A percentile compares a stretch with the other conserved stretches of the same genome.
Evolutionary conservation across 139 green algal species (phyloP).

Genomic region (Bryopsis sp.): DNA sequence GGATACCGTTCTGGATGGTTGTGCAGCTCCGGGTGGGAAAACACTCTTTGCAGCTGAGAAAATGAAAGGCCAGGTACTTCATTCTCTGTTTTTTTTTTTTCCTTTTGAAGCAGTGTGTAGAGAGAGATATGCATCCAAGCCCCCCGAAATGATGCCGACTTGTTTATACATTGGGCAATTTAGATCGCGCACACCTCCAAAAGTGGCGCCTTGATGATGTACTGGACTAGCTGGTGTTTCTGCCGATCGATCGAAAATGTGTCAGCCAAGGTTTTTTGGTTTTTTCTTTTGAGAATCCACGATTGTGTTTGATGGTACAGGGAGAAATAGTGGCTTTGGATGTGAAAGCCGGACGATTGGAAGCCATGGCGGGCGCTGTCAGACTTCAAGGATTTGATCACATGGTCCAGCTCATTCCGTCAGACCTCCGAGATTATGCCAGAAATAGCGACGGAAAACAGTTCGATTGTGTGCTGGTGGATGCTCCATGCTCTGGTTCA

Average conservation of each 20-base stretch:
- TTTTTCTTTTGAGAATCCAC: no score
- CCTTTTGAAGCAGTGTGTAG: no score
- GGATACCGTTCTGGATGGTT: constrained; percentile 75
- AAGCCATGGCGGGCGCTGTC: neutral
- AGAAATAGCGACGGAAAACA: neutral
- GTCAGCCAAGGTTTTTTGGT: no score
- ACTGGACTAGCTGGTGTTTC: no score
- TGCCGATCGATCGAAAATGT: no score
- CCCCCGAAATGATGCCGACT: no score
- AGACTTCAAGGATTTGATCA: neutral
- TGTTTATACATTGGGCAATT: no score
- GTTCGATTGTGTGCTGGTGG: constrained; percentile 78
- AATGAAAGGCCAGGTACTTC: constrained; percentile 48
- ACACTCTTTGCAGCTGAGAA: constrained; percentile 59
- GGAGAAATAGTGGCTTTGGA: neutral
- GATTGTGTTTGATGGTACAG: no score
- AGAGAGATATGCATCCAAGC: no score
- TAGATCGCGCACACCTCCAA: no score
- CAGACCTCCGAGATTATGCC: constrained; percentile 7
- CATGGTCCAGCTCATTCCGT: neutral
- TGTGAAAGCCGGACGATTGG: neutral
- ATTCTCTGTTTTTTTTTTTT: no score
- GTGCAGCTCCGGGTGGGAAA: constrained; percentile 84
- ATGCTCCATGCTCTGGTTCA: constrained; percentile 79
- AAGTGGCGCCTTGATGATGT: no score